Conservation (phyloP, 148 eudicot species). For the Drosera capensis region DNA sequence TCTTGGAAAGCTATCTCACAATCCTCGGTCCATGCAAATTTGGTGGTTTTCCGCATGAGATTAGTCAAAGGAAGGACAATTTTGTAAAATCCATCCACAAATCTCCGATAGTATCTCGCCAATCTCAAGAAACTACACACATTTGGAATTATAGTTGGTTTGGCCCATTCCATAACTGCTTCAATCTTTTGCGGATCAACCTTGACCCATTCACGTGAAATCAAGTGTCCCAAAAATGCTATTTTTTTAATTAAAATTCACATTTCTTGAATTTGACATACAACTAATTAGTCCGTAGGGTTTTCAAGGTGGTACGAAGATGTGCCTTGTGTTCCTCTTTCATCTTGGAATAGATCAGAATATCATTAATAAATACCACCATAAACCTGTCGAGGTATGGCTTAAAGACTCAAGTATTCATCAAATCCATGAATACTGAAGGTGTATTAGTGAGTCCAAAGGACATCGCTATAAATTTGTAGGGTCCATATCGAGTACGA, state of each 20-base stretch:
- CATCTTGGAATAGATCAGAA: background rate
- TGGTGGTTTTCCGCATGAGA: background rate
- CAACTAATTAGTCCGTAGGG: background rate
- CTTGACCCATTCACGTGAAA: background rate
- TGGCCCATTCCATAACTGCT: background rate
- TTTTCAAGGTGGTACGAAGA: background rate
- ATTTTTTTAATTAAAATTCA: conserved; percentile 1
- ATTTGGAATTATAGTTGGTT: background rate
- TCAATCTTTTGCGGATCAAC: conserved; percentile 4
- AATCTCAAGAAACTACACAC: background rate
- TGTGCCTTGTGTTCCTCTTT: background rate
- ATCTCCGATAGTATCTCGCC: background rate
- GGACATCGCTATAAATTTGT: background rate
- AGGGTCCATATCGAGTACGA: too few species aligned
- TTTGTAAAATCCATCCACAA: background rate
- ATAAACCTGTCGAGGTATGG: background rate
- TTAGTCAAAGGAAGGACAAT: background rate
- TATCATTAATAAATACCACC: background rate
- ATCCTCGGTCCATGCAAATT: background rate
- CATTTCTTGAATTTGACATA: too few species aligned
- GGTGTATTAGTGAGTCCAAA: background rate
- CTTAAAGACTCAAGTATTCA: background rate
- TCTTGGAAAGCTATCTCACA: background rate
- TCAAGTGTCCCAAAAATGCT: background rate
- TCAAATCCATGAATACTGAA: background rate